phyloP scores from a whole-genome alignment of 1,139 yeast species.

The Geotrichum histeridarum region DNA sequence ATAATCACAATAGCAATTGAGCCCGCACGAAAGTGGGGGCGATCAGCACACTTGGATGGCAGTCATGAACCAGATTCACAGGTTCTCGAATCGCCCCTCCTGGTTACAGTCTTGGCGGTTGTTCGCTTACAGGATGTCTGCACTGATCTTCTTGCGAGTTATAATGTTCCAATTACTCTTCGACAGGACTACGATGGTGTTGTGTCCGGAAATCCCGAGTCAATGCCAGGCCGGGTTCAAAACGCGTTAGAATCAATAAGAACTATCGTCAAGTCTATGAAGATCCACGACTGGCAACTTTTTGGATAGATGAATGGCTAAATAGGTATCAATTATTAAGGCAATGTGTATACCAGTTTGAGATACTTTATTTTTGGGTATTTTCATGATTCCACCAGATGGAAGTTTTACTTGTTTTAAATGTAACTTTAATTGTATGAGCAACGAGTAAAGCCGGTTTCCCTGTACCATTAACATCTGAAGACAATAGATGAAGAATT shows the following conservation, averaged over 20 bases:
- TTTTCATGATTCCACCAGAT: neutral
- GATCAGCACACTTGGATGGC: constrained; percentile 10
- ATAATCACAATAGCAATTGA: constrained; percentile 35
- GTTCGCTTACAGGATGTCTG: constrained; percentile 44
- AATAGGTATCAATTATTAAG: neutral
- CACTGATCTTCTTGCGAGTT: constrained; percentile 61
- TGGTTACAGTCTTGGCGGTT: constrained; percentile 14
- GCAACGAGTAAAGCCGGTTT: neutral
- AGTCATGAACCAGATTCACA: neutral
- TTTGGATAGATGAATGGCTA: constrained; percentile 39
- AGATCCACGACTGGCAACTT: constrained; percentile 43
- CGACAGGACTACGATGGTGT: constrained; percentile 23
- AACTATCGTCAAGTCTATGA: constrained; percentile 31
- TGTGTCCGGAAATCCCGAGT: constrained; percentile 25
- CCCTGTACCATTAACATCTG: neutral
- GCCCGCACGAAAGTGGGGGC: constrained; percentile 48
- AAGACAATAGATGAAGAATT: neutral
- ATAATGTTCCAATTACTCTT: constrained; percentile 49
- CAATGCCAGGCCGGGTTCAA: constrained; percentile 29
- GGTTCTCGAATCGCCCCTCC: constrained; percentile 12
- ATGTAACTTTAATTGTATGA: neutral
- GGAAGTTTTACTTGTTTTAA: neutral
- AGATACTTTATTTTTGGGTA: neutral
- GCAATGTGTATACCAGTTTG: neutral
- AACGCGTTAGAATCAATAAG: constrained; percentile 36